phyloP scores from a whole-genome alignment of 2,329 filamentous ascomycete species.

The Botrytis deweyae region DNA sequence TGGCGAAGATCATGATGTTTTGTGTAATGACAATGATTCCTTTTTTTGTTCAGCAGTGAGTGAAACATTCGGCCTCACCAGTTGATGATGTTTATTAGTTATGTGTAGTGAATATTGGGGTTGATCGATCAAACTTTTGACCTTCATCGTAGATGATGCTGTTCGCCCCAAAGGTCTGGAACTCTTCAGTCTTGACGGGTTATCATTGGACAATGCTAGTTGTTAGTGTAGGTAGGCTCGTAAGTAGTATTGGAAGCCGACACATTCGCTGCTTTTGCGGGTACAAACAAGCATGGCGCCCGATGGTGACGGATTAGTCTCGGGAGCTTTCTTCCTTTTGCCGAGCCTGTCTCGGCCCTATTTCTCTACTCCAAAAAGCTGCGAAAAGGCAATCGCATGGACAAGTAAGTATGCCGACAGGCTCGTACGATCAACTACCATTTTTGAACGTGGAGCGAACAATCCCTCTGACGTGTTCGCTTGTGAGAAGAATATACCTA shows the following conservation, averaged over 20 bases:
- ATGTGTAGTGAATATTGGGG: background rate
- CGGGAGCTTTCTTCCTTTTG: background rate
- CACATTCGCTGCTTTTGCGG: background rate
- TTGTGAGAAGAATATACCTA: background rate
- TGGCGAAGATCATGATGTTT: background rate
- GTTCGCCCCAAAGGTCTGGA: background rate
- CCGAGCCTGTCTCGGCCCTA: background rate
- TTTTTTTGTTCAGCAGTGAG: background rate
- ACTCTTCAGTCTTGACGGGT: background rate
- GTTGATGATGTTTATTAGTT: background rate
- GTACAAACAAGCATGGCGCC: background rate
- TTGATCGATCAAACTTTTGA: background rate
- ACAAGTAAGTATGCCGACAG: background rate
- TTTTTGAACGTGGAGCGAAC: background rate
- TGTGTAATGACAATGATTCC: background rate
- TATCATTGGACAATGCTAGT: background rate
- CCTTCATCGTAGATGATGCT: background rate
- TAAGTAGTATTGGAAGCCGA: background rate
- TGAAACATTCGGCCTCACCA: background rate
- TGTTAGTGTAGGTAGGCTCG: background rate
- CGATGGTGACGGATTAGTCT: background rate
- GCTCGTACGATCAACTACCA: background rate
- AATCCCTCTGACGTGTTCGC: slow-evolving; percentile 2
- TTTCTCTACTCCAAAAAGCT: background rate
- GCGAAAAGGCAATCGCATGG: background rate